phyloP scores from a whole-genome alignment of 2,329 filamentous ascomycete genomes.

The Dissoconium aciculare region DNA sequence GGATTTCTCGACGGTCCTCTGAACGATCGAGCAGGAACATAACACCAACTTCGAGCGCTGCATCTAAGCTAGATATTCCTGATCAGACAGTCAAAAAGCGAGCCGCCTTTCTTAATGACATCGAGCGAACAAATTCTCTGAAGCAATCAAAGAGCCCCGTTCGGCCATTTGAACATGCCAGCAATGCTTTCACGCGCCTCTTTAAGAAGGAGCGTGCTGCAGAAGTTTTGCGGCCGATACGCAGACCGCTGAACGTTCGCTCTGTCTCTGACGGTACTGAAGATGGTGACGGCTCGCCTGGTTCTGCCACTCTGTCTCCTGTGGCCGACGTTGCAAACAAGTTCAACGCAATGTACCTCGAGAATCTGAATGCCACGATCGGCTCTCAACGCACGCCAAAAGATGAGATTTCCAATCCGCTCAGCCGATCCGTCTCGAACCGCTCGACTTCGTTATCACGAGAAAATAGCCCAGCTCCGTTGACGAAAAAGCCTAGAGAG shows the following conservation, averaged over 20 bases:
- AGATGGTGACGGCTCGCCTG: background rate
- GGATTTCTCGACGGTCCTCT: no score
- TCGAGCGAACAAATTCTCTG: slow-evolving; percentile 18
- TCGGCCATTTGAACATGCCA: slow-evolving; percentile 26
- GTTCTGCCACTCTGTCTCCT: background rate
- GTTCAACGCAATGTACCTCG: slow-evolving; percentile 1
- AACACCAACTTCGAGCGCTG: slow-evolving; percentile 3
- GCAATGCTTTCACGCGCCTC: slow-evolving; percentile 24
- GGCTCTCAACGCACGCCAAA: background rate
- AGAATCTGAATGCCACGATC: background rate
- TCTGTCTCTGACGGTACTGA: background rate
- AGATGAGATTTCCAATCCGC: background rate
- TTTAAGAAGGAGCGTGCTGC: slow-evolving; percentile 20
- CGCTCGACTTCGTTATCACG: no score
- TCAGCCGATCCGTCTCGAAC: background rate
- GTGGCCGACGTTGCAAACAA: background rate
- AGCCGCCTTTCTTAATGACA: slow-evolving; percentile 18
- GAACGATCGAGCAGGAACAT: background rate
- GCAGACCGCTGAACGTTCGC: background rate
- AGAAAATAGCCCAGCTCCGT: no score
- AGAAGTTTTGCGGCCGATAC: slow-evolving; percentile 10
- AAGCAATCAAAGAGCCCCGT: slow-evolving; percentile 23
- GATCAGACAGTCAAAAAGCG: slow-evolving; percentile 16
- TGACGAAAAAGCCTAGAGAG: background rate
- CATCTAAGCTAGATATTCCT: slow-evolving; percentile 4